A percentile compares a stretch with the other conserved stretches of the same genome.
Evolutionary conservation across 106 monocot genomes (phyloP).

Genomic region (Acorus gramineus): DNA sequence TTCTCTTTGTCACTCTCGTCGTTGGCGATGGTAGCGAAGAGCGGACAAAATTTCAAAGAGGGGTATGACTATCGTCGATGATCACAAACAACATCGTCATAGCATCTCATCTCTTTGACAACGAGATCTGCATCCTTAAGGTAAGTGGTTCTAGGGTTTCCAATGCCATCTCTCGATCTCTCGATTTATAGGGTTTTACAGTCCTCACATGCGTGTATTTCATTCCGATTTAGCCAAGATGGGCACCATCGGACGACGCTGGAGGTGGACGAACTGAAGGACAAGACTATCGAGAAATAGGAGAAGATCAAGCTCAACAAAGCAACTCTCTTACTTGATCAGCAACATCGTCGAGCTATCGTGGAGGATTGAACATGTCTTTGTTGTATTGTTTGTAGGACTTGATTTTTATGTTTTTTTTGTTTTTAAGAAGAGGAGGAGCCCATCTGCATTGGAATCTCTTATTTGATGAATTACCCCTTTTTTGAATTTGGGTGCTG

Average conservation of each 20-base stretch:
- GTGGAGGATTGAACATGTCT: background rate
- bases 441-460: no score
- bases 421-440: no score
- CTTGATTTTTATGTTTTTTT: conserved; percentile 1
- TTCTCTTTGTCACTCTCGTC: background rate
- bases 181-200: background rate
- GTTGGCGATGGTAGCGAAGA: conserved; percentile 27
- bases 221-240: conserved; percentile 23
- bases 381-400: background rate
- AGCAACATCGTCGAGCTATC: conserved; percentile 89
- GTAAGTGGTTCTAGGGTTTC: conserved; percentile 9
- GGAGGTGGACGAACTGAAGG: conserved; percentile 63
- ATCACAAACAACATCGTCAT: conserved; percentile 59
- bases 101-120: conserved; percentile 73
- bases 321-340: conserved; percentile 83
- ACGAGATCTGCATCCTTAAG: conserved; percentile 75
- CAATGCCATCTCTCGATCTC: background rate
- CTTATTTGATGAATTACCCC: no score
- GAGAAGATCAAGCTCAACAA: conserved; percentile 97
- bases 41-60: conserved; percentile 30
- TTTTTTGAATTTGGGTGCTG: no score
- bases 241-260: conserved; percentile 68
- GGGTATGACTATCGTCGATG: conserved; percentile 64
- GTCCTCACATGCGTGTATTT: background rate
- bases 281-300: conserved; percentile 88